Evolutionary conservation across 2,329 filamentous ascomycete species (phyloP).

Genomic region (Sporothrix humicola): DNA sequence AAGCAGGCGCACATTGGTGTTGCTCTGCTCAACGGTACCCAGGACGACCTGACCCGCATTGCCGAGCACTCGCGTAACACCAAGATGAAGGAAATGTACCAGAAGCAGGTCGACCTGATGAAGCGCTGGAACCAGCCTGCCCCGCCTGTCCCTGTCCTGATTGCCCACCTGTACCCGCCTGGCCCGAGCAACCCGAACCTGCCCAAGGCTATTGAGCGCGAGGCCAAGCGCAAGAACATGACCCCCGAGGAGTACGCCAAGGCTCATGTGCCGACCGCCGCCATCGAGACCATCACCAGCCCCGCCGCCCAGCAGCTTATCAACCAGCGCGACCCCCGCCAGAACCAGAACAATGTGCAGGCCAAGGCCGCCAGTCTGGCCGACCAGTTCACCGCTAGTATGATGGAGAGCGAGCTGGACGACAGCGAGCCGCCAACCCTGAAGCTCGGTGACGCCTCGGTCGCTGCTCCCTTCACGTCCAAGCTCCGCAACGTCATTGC

Average conservation of each 20-base stretch:
- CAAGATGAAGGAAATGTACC: constrained; percentile 98
- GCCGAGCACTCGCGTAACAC: constrained; percentile 91
- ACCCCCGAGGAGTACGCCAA: constrained; percentile 63
- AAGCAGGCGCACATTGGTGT: constrained; percentile 99
- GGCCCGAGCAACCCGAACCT: constrained; percentile 93
- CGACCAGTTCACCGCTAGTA: constrained; percentile 81
- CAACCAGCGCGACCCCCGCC: constrained; percentile 57
- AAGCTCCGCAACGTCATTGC: constrained; percentile 97
- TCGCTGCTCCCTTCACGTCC: constrained; percentile 95
- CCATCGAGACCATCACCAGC: constrained; percentile 68
- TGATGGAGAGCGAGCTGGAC: constrained; percentile 84
- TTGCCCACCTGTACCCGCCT: constrained; percentile 92
- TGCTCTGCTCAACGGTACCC: constrained; percentile 91
- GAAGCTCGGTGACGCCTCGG: constrained; percentile 95
- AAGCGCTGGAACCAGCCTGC: constrained; percentile 90
- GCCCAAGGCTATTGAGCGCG: constrained; percentile 85
- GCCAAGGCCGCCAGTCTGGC: constrained; percentile 78
- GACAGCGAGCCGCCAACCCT: constrained; percentile 85
- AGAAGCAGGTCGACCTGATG: constrained; percentile 94
- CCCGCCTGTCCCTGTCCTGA: constrained; percentile 89
- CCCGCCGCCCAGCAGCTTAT: constrained; percentile 67
- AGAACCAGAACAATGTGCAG: constrained; percentile 60
- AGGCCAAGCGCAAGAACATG: constrained; percentile 78
- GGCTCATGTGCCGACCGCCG: constrained; percentile 50
- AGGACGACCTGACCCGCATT: constrained; percentile 88